phyloP scores from a whole-genome alignment of 208 protist genomes.

The Crithidia expoeki region DNA sequence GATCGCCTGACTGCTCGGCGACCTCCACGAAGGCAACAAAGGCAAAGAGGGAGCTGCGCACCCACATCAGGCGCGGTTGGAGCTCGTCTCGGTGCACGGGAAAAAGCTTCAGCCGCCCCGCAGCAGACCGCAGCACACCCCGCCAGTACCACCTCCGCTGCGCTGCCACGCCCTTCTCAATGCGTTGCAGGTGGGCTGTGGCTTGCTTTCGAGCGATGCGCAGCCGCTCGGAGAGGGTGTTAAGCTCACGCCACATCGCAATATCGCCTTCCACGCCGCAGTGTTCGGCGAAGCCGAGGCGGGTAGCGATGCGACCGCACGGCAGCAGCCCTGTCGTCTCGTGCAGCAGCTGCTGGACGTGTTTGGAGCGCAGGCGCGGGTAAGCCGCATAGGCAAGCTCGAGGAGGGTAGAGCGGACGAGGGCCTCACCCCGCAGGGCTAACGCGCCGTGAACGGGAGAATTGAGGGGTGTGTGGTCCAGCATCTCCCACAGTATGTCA shows the following conservation, averaged over 20 bases:
- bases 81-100: conserved; percentile 72
- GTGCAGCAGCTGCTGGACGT: conserved; percentile 80
- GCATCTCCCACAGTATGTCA: conserved; percentile 76
- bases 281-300: conserved; percentile 77
- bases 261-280: conserved; percentile 72
- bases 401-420: conserved; percentile 62
- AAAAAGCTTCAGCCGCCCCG: conserved; percentile 69
- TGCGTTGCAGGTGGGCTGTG: conserved; percentile 68
- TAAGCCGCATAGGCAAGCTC: conserved; percentile 50
- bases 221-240: conserved; percentile 72
- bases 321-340: conserved; percentile 79
- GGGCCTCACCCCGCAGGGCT: conserved; percentile 66
- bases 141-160: conserved; percentile 91
- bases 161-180: conserved; percentile 76
- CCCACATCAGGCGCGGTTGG: conserved; percentile 85
- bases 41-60: conserved; percentile 73
- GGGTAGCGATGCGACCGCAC: conserved; percentile 62
- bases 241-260: conserved; percentile 88
- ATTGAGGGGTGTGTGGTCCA: conserved; percentile 80
- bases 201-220: conserved; percentile 61
- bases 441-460: conserved; percentile 84
- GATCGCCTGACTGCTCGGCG: conserved; percentile 66
- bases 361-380: conserved; percentile 83
- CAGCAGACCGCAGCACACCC: conserved; percentile 68
- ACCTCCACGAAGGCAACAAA: conserved; percentile 83